A percentile compares a stretch with the other conserved stretches of the same genome.
Evolutionary conservation across 2,329 filamentous ascomycete genomes (phyloP).

Genomic region (Fusarium duplospermum): DNA sequence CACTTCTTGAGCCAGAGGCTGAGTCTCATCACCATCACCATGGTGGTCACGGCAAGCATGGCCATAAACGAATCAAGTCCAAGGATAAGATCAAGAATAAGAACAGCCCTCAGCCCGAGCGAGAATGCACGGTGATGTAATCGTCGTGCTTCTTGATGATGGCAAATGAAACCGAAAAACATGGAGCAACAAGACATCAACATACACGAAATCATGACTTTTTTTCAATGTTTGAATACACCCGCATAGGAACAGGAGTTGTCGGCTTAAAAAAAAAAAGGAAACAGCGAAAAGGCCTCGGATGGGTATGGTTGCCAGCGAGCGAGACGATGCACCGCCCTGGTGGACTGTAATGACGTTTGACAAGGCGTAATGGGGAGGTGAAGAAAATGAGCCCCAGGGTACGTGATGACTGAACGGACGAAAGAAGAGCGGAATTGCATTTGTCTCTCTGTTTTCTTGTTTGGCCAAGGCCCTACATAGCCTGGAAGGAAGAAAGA

Average conservation of each 20-base stretch:
- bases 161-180: background rate
- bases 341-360: conserved; percentile 16
- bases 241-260: conserved; percentile 28
- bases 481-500: background rate
- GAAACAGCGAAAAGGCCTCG: background rate
- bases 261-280: conserved; percentile 7
- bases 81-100: conserved; percentile 56
- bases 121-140: conserved; percentile 63
- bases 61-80: conserved; percentile 52
- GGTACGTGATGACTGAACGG: background rate
- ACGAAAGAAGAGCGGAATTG: background rate
- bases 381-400: background rate
- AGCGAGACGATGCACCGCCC: background rate
- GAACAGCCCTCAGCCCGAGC: conserved; percentile 53
- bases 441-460: background rate
- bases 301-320: background rate
- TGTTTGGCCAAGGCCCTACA: background rate
- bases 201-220: background rate
- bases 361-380: background rate
- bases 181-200: background rate
- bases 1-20: conserved; percentile 34
- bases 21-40: conserved; percentile 32
- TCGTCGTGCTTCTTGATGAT: background rate
- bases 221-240: conserved; percentile 18
- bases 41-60: conserved; percentile 44